These are phyloP conservation scores for Amesomyces nigricolor DNA, from an alignment of 2,329 filamentous ascomycete genomes.

Conservation along the genomic window DNA sequence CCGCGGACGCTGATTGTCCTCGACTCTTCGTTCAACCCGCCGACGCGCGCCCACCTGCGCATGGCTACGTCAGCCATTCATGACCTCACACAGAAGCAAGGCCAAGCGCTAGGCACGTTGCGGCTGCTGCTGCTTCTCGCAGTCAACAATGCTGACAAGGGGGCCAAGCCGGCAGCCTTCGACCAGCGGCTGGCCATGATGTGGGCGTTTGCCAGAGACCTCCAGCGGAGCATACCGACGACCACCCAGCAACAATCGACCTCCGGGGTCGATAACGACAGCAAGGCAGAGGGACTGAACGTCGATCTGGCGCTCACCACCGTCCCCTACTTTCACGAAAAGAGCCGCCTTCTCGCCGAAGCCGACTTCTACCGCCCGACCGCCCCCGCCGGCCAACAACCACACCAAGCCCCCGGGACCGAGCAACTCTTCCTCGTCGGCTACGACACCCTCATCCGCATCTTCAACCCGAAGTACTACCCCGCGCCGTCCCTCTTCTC, in stretches of 20 bases:
- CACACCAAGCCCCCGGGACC: constrained; percentile 9
- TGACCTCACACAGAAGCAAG: constrained; percentile 19
- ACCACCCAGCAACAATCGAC: neutral
- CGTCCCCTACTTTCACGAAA: constrained; percentile 68
- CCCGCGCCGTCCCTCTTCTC: constrained; percentile 23
- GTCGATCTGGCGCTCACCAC: constrained; percentile 67
- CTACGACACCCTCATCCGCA: constrained; percentile 69
- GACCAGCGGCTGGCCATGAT: constrained; percentile 65
- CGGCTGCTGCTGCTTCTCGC: constrained; percentile 56
- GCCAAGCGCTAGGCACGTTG: constrained; percentile 14
- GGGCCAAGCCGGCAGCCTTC: constrained; percentile 61
- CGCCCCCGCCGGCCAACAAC: constrained; percentile 5
- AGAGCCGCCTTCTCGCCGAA: constrained; percentile 53
- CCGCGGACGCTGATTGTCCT: constrained; percentile 47
- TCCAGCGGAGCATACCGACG: constrained; percentile 31
- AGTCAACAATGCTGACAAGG: constrained; percentile 62
- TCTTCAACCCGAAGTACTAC: constrained; percentile 71
- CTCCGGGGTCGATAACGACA: too few species aligned
- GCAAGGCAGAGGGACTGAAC: constrained; percentile 18
- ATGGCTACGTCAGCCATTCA: constrained; percentile 49
- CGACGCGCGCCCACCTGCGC: constrained; percentile 54
- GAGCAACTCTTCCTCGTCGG: constrained; percentile 66
- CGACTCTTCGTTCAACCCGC: constrained; percentile 65
- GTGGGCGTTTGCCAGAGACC: constrained; percentile 58
- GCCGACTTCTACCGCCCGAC: constrained; percentile 38